Evolutionary conservation across 2,329 filamentous ascomycete genomes (phyloP).

Genomic region (Colletotrichum tropicicola): DNA sequence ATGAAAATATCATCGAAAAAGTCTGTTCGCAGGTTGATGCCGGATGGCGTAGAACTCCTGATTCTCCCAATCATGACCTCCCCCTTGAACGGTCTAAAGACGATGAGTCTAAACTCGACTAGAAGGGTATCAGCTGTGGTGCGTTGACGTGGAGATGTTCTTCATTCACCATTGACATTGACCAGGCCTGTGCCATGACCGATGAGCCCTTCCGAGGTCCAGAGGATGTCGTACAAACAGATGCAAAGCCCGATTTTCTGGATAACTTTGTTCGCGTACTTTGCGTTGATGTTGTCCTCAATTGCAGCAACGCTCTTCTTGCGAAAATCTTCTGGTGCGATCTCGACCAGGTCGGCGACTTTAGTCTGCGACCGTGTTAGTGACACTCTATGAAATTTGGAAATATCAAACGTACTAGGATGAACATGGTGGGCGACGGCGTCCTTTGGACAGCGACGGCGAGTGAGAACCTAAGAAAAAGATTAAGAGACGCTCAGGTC

Average conservation of each 20-base stretch:
- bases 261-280: conserved; percentile 96
- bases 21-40: conserved; percentile 82
- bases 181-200: conserved; percentile 92
- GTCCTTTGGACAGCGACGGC: not conserved
- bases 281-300: conserved; percentile 95
- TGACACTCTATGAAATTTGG: not conserved
- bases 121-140: conserved; percentile 25
- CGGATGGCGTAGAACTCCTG: conserved; percentile 74
- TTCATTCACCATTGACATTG: conserved; percentile 82
- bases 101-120: conserved; percentile 93
- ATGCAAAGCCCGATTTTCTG: conserved; percentile 95
- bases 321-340: conserved; percentile 86
- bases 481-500: not conserved
- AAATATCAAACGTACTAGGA: conserved; percentile 49
- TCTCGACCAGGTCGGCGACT: conserved; percentile 92
- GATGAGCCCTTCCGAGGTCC: conserved; percentile 91
- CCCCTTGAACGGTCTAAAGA: conserved; percentile 95
- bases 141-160: not conserved
- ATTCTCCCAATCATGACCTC: conserved; percentile 91
- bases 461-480: not conserved
- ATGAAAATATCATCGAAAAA: conserved; percentile 96
- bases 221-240: conserved; percentile 89
- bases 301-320: conserved; percentile 86
- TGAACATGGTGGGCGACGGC: conserved; percentile 53
- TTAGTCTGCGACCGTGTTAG: conserved; percentile 72